Conservation (phyloP, 257 asterid species). For the Primulina eburnea region DNA sequence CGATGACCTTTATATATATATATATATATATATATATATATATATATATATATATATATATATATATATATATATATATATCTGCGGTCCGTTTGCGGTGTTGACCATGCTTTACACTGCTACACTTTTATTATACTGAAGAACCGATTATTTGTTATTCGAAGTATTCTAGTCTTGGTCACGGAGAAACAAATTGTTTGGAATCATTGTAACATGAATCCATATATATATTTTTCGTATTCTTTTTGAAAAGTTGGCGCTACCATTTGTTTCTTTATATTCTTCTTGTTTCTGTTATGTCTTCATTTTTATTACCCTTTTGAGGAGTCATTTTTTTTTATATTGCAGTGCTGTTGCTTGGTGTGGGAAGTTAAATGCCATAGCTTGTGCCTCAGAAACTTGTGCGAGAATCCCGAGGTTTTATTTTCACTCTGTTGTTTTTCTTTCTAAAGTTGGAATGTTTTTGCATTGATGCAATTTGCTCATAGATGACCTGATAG, state of each 20-base stretch:
- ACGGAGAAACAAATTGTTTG: background rate
- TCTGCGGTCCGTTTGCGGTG: background rate
- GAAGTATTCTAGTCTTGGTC: background rate
- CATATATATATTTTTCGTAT: background rate
- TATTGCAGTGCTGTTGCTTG: conserved; percentile 89
- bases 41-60: too few relatives aligned
- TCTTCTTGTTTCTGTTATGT: background rate
- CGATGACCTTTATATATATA: too few relatives aligned
- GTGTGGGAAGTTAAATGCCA: conserved; percentile 94
- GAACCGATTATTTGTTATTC: background rate
- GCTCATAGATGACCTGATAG: conserved; percentile 15
- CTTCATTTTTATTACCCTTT: background rate
- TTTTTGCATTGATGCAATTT: background rate
- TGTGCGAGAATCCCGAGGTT: conserved; percentile 99
- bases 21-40: too few relatives aligned
- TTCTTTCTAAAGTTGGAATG: background rate
- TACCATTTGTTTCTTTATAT: background rate
- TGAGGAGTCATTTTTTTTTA: conserved; percentile 7
- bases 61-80: too few relatives aligned
- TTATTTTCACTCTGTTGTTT: conserved; percentile 15
- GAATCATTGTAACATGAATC: background rate
- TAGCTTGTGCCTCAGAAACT: conserved; percentile 98
- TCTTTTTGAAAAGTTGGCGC: background rate
- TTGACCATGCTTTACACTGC: background rate
- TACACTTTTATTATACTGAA: too few relatives aligned